Conservation (phyloP, 345 rosid genomes). For the Erysimum cheiranthoides region DNA sequence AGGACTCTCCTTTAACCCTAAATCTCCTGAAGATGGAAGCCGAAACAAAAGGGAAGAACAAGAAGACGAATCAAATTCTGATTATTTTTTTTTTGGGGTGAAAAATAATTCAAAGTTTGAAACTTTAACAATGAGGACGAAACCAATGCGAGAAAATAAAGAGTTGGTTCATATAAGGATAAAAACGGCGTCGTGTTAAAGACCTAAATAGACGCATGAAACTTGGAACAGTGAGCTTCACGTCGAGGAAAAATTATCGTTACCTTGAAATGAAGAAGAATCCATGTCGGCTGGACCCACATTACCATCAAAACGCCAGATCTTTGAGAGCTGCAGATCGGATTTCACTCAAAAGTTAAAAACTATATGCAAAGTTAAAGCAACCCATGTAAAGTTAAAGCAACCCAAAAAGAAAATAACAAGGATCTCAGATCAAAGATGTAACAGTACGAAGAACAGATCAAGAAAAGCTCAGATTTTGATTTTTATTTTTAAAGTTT, state of each 20-base stretch:
- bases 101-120: too few relatives aligned
- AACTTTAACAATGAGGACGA: too few relatives aligned
- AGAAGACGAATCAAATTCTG: too few relatives aligned
- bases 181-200: conserved; percentile 29
- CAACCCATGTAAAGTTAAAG: too few relatives aligned
- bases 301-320: conserved; percentile 52
- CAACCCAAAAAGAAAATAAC: not conserved
- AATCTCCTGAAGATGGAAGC: conserved; percentile 7
- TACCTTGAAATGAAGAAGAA: conserved; percentile 48
- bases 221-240: not conserved
- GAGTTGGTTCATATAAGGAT: too few relatives aligned
- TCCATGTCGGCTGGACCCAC: conserved; percentile 53
- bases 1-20: conserved; percentile 21
- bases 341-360: conserved; percentile 14
- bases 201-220: conserved; percentile 39
- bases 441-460: conserved; percentile 18
- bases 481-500: not conserved
- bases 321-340: conserved; percentile 42
- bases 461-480: not conserved
- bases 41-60: not conserved
- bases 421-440: not conserved
- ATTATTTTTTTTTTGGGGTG: too few relatives aligned
- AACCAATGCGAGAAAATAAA: too few relatives aligned
- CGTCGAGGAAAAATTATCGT: conserved; percentile 35
- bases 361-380: conserved; percentile 1